phyloP scores from a whole-genome alignment of 768 basidiomycete species.

The Gymnopilus junonius region DNA sequence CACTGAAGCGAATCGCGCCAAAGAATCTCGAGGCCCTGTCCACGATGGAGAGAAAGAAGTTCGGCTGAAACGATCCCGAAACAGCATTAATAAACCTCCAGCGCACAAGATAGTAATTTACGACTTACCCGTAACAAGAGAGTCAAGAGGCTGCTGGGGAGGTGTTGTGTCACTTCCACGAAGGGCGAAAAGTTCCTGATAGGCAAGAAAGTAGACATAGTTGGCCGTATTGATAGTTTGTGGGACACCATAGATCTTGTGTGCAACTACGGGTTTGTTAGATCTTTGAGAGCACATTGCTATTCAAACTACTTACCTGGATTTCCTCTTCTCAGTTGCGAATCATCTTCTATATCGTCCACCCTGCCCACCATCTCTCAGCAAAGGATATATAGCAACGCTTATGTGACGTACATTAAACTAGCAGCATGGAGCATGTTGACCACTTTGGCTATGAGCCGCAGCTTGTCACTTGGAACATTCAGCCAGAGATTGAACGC shows the following conservation, averaged over 20 bases:
- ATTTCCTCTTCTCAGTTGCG: slow-evolving; percentile 81
- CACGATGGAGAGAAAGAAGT: slow-evolving; percentile 86
- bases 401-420: slow-evolving; percentile 65
- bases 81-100: neutral
- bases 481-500: slow-evolving; percentile 94
- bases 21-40: slow-evolving; percentile 92
- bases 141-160: slow-evolving; percentile 54
- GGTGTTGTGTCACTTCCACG: slow-evolving; percentile 37
- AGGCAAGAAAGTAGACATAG: slow-evolving; percentile 95
- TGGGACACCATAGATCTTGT: slow-evolving; percentile 95
- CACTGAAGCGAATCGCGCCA: slow-evolving; percentile 93
- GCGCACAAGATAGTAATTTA: neutral
- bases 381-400: neutral
- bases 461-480: slow-evolving; percentile 74
- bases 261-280: slow-evolving; percentile 63
- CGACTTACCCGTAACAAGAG: slow-evolving; percentile 73
- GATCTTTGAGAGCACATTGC: neutral
- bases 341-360: slow-evolving; percentile 94
- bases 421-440: slow-evolving; percentile 95
- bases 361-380: slow-evolving; percentile 52
- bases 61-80: slow-evolving; percentile 46
- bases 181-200: slow-evolving; percentile 77
- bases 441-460: slow-evolving; percentile 79
- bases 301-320: slow-evolving; percentile 55
- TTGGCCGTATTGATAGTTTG: slow-evolving; percentile 98